Evolutionary conservation across 192 early-diverging fungal genomes (phyloP), one percentile per base, ranked within the genome.

Genomic region (Backusella sp.): DNA sequence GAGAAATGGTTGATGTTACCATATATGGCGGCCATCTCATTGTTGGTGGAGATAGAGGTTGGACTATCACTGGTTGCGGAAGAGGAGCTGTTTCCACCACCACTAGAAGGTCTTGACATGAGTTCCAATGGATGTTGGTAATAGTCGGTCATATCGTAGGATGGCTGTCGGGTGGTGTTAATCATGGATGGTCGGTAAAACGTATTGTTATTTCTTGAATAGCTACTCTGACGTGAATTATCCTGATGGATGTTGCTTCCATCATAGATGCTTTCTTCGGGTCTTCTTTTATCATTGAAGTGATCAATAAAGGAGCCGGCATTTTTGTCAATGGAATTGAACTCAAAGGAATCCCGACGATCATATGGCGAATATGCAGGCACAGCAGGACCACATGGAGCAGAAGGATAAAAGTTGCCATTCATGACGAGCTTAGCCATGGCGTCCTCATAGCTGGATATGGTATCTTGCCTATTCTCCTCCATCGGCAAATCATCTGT

Each of bases 221-320:
- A 37, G 23, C 36, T 62, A 62, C 30, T 26, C 12, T 62, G 68
- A 28, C 21, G 35, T 7, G 68, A 26, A 8, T 69, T 69, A 69
- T 69, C 68, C 21, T 69, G 68, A 23, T 69, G 35, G 41, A 23
- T 41, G 8, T 35, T 69, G 35, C 68, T 37, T 23, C 68, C 68
- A 23, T 32, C 34, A 37, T 23, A 36, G 19, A 69, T 23, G 9
- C 34, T 67, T 3, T 69, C 68, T 39, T 69, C 68, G 11, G 19
- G 21, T 37, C 37, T 69, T 62, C 56, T 28, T 28, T 11, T 62
- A 26, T 69, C 68, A 41, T 39, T 39, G 21, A 69, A 69, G 2
- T n/a, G 21, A 37, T 69, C 68, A 41, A 69, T 69, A 37, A 69
- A 69, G 1, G 8, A 23, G 26, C 23, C 35, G 12, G 19, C 21